A percentile compares a stretch with the other conserved stretches of the same genome.
Conservation (phyloP, 2,329 filamentous ascomycete species). For the Pestalotiopsis sp. region DNA sequence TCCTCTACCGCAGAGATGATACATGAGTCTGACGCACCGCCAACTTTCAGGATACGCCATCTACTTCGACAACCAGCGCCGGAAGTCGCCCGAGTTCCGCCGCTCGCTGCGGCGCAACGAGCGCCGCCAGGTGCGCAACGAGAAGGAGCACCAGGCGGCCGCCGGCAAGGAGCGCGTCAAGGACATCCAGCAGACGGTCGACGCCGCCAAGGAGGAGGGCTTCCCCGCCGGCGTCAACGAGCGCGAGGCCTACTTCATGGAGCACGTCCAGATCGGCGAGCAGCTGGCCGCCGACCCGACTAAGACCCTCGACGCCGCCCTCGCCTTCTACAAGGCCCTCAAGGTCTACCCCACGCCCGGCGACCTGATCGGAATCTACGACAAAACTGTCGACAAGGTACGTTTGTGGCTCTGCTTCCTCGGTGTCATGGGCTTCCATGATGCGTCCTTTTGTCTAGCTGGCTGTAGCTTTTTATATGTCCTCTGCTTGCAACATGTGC, state of each 20-base stretch:
- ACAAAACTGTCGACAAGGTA: slow-evolving; percentile 97
- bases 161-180: slow-evolving; percentile 69
- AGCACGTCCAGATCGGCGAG: slow-evolving; percentile 90
- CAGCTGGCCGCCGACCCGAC: slow-evolving; percentile 75
- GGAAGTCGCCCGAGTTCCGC: slow-evolving; percentile 66
- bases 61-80: slow-evolving; percentile 71
- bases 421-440: background rate
- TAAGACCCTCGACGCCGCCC: slow-evolving; percentile 78
- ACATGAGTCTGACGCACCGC: background rate
- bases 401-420: slow-evolving; percentile 10
- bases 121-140: slow-evolving; percentile 69
- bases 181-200: slow-evolving; percentile 74
- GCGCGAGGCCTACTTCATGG: slow-evolving; percentile 95
- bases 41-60: slow-evolving; percentile 58
- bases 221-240: slow-evolving; percentile 91
- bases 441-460: background rate
- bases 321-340: slow-evolving; percentile 97
- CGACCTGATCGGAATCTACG: slow-evolving; percentile 95
- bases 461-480: background rate
- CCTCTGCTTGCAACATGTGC: background rate
- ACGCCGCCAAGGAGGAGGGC: slow-evolving; percentile 84
- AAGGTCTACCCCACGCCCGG: slow-evolving; percentile 96
- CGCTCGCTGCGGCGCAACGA: slow-evolving; percentile 74
- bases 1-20: background rate
- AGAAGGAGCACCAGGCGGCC: slow-evolving; percentile 72